These are phyloP conservation scores for Colletotrichum simmondsii DNA, from an alignment of 2,329 filamentous ascomycete species.

Conservation along the genomic window DNA sequence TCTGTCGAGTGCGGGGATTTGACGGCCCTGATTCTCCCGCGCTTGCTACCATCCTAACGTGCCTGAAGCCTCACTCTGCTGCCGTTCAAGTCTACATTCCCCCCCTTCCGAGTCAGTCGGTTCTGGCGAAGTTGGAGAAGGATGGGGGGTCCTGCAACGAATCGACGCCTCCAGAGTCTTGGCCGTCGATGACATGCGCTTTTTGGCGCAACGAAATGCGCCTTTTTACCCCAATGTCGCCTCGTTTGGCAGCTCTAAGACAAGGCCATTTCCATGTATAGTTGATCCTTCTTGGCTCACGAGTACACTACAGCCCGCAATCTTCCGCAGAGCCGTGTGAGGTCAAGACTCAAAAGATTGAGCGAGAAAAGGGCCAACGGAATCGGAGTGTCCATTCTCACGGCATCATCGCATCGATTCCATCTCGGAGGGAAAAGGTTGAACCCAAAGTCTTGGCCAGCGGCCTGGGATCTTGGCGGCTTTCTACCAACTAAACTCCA, in stretches of 20 bases:
- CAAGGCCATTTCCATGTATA: slow-evolving; percentile 27
- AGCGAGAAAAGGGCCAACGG: slow-evolving; percentile 14
- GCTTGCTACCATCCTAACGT: slow-evolving; percentile 11
- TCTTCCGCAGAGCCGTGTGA: slow-evolving; percentile 24
- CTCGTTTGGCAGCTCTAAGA: slow-evolving; percentile 26
- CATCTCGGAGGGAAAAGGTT: not conserved
- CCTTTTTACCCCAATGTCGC: slow-evolving; percentile 25
- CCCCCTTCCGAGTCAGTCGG: slow-evolving; percentile 25
- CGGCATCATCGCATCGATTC: slow-evolving; percentile 15
- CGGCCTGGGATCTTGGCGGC: not conserved
- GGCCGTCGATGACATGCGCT: slow-evolving; percentile 4
- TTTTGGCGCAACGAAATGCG: slow-evolving; percentile 17
- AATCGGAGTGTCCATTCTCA: not conserved
- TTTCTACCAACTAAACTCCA: slow-evolving; percentile 3
- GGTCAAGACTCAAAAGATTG: slow-evolving; percentile 5
- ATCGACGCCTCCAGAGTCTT: slow-evolving; percentile 20
- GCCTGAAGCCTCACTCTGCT: slow-evolving; percentile 25
- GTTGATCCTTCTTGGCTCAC: slow-evolving; percentile 28
- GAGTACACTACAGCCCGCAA: slow-evolving; percentile 9
- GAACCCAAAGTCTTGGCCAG: slow-evolving; percentile 21
- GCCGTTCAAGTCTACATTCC: slow-evolving; percentile 20
- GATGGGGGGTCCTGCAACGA: slow-evolving; percentile 3
- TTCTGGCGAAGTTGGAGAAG: slow-evolving; percentile 26
- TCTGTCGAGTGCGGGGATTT: slow-evolving; percentile 33
- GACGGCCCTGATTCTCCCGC: slow-evolving; percentile 34